Base-by-base conservation (phyloP, 805 yeast species). In the Gaillardinia entomophila region DNA sequence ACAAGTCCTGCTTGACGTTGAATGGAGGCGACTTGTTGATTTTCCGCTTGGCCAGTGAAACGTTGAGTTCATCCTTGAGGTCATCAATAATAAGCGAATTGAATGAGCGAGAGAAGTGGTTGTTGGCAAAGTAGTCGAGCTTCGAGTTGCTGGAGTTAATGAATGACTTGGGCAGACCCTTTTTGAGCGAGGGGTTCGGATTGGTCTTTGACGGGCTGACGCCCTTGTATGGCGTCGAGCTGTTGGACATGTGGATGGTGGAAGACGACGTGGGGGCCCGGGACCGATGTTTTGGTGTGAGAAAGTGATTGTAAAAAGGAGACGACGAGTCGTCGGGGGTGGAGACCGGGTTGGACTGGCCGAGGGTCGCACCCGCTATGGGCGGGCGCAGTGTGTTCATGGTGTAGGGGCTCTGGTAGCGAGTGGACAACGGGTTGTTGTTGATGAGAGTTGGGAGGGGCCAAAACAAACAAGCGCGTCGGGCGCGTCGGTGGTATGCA, bases 21-120 rank as follows among this genome's bases (percentile, higher is more conserved):
- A 64, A 63, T 1, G 68, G 68, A 8, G 71, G 71, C 13, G 66
- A 59, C 42, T 64, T 65, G 38, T 59, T 64, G 27, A 62, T 46
- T 17, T 39, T 45, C 33, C 51, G 51, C 35, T 44, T 46, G 12
- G 22, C 13, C 0, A 17, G 6, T 2, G 23, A 16, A 1, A 16
- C 28, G 2, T 11, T 23, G 24, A 37, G 13, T 20, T 49, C 57
- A 19, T 55, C 57, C 5, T 48, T 51, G 28, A 46, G 37, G 36
- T 64, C 71, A 20, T 62, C 68, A 27, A 66, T 42, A 8, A 66
- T 62, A 45, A 66, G 54, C 31, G 65, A 56, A 45, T 64, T 66
- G 54, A 66, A 66, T 16, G 69, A 62, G 22, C 66, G 46, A 19
- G 68, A 61, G 33, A 66, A 63, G 22, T 60, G 60, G 40, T 55